Conservation (phyloP, 257 asterid species). For the Jacaranda mimosifolia region DNA sequence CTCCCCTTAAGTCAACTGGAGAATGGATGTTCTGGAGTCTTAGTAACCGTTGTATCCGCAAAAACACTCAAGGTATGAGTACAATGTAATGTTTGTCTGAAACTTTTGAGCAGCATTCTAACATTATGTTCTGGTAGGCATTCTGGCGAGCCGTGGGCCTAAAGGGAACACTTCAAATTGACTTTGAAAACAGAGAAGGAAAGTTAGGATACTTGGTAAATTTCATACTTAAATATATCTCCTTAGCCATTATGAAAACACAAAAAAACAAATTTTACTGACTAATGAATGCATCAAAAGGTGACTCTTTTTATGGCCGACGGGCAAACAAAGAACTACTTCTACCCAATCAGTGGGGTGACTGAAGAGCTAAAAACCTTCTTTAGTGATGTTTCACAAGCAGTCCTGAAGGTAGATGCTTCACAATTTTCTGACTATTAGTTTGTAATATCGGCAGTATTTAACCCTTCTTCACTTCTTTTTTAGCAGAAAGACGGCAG, state of each 20-base stretch:
- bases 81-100: background rate
- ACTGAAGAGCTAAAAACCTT: constrained; percentile 69
- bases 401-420: constrained; percentile 52
- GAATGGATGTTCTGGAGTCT: constrained; percentile 74
- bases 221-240: background rate
- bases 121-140: constrained; percentile 34
- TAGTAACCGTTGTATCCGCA: constrained; percentile 64
- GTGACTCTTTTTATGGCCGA: constrained; percentile 51
- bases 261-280: background rate
- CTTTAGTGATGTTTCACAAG: constrained; percentile 56
- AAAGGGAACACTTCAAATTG: constrained; percentile 71
- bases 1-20: constrained; percentile 59
- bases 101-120: background rate
- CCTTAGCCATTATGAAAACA: background rate
- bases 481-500: constrained; percentile 50
- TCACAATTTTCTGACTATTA: background rate
- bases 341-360: constrained; percentile 65
- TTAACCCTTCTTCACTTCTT: background rate
- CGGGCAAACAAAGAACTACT: constrained; percentile 54
- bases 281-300: constrained; percentile 38
- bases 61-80: constrained; percentile 58
- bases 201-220: constrained; percentile 59
- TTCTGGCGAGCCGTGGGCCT: constrained; percentile 66
- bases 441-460: background rate
- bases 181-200: constrained; percentile 56